Evolutionary conservation across 768 basidiomycete species (phyloP), one percentile per base, ranked within the genome.

Genomic region (Leccinellum albellum): DNA sequence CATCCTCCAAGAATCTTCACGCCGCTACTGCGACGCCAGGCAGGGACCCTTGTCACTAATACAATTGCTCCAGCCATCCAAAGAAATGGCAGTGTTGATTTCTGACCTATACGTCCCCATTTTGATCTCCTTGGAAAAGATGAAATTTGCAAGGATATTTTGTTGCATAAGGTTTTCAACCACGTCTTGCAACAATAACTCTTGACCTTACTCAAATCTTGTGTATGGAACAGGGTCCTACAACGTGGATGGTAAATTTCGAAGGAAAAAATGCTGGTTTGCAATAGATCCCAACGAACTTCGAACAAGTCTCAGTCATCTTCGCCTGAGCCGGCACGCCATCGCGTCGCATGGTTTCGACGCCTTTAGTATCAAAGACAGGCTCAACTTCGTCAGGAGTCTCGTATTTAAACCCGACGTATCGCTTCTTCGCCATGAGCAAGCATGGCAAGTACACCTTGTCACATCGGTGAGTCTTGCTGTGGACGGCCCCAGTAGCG

Each of bases 371-470:
- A 63, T 99, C 96, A 64, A 98, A 97, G 0, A 73, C 76, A 2
- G 94, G 91, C 47, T 87, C 85, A 1, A 56, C 70, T 13, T 97
- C 91, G 61, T 94, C 89, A 0, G 87, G 81, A 53, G 75, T 80
- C 72, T 99, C 97, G 61, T 88, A 98, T 68, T 94, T 96, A 78
- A 91, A 97, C 1, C 97, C 97, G 21, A 98, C 96, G 64, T 99
- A 99, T 63, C 96, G 85, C 70, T 99, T 99, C 79, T 99, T 99
- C 2, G 96, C 92, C 81, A 97, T 82, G n/a, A 99, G 80, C 1
- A 98, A 85, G 64, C 91, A 95, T 3, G 94, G 94, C 45, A 94
- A 79, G 70, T 98, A 98, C 4, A 98, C 94, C 94, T 96, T 64
- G 9, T 4, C 49, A 44, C 32, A 1, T 24, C 29, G 12, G n/a